Evolutionary conservation across 1,284 basidiomycete species (phyloP).

Genomic region (Moniliophthora roreri): DNA sequence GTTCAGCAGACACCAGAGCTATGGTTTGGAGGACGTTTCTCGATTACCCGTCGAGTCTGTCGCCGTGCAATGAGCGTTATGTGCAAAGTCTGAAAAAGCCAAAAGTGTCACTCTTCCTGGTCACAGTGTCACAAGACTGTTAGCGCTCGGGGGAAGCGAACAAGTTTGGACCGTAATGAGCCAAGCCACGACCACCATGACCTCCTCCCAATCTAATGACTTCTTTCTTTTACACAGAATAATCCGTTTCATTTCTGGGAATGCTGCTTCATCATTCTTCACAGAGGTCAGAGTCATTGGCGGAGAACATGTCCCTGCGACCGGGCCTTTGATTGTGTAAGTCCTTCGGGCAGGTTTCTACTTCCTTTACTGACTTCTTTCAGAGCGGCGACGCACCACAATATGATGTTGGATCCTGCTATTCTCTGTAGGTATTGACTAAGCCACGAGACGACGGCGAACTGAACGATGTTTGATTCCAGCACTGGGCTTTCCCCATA

Average conservation of each 20-base stretch:
- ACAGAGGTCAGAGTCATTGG: slow-evolving; percentile 82
- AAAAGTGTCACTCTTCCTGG: too few species aligned
- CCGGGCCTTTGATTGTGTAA: slow-evolving; percentile 88
- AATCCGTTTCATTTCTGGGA: slow-evolving; percentile 68
- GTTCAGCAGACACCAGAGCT: too few species aligned
- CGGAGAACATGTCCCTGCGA: slow-evolving; percentile 79
- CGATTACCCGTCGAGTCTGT: too few species aligned
- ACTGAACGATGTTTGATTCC: slow-evolving; percentile 17
- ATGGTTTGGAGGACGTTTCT: too few species aligned
- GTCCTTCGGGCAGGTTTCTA: slow-evolving; percentile 29
- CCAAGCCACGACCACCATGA: background rate
- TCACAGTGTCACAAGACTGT: too few species aligned
- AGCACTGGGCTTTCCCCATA: slow-evolving; percentile 79
- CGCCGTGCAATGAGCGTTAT: too few species aligned
- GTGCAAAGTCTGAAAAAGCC: too few species aligned
- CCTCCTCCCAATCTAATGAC: background rate
- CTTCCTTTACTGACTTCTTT: slow-evolving; percentile 2
- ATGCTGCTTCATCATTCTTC: slow-evolving; percentile 85
- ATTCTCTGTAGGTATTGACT: slow-evolving; percentile 63
- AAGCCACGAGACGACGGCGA: slow-evolving; percentile 4
- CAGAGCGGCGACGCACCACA: slow-evolving; percentile 86
- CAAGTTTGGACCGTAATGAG: too few species aligned
- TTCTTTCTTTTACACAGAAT: slow-evolving; percentile 49
- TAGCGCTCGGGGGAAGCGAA: too few species aligned
- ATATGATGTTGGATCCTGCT: slow-evolving; percentile 90